Evolutionary conservation across 768 basidiomycete genomes (phyloP).

Genomic region (Termitomyces sp.): DNA sequence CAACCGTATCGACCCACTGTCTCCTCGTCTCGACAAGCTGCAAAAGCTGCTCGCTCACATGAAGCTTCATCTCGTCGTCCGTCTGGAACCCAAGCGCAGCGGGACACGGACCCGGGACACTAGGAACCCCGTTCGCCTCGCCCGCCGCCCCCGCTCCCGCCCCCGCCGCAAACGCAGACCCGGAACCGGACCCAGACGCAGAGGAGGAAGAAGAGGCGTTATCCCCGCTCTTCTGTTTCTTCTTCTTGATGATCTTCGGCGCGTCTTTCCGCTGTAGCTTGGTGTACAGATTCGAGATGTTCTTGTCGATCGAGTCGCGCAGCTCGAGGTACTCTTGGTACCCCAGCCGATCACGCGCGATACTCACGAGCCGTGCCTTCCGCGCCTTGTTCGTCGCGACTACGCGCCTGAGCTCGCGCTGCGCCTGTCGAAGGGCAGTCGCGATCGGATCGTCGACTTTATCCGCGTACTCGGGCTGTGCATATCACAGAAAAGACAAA

Average conservation of each 20-base stretch:
- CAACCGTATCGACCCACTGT: slow-evolving; percentile 78
- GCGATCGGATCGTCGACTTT: slow-evolving; percentile 95
- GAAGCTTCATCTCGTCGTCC: slow-evolving; percentile 62
- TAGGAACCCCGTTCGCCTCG: slow-evolving; percentile 30
- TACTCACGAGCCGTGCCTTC: slow-evolving; percentile 63
- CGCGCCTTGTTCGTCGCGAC: slow-evolving; percentile 83
- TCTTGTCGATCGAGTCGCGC: slow-evolving; percentile 85
- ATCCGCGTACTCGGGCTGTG: slow-evolving; percentile 71
- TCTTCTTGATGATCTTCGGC: slow-evolving; percentile 78
- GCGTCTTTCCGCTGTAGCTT: slow-evolving; percentile 83
- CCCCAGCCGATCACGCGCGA: slow-evolving; percentile 85
- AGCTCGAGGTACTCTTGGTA: slow-evolving; percentile 89
- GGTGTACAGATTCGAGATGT: slow-evolving; percentile 68
- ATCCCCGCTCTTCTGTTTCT: slow-evolving; percentile 46
- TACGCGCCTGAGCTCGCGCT: slow-evolving; percentile 75
- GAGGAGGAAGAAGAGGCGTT: neutral
- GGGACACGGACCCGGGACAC: slow-evolving; percentile 58
- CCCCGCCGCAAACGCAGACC: no score
- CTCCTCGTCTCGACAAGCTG: slow-evolving; percentile 74
- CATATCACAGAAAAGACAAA: no score
- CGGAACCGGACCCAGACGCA: no score
- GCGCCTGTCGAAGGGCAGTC: slow-evolving; percentile 84
- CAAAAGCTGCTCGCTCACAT: slow-evolving; percentile 65
- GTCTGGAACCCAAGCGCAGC: slow-evolving; percentile 69
- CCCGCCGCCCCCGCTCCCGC: no score